Base-by-base conservation (phyloP, 768 basidiomycete genomes). In the Tylopilus sp. region DNA sequence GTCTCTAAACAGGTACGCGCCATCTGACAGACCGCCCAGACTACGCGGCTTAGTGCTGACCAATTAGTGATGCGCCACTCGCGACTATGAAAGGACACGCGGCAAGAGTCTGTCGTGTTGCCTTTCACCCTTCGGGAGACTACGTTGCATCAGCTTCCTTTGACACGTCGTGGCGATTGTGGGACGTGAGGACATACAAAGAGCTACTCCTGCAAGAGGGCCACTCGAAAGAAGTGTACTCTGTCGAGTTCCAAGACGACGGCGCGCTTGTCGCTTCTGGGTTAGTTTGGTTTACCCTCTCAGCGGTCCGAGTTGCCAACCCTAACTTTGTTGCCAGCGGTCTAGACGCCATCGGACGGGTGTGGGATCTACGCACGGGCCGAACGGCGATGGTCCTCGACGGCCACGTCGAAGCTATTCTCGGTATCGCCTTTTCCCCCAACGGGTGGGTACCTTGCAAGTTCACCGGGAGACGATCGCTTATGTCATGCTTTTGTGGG, bases 371-470 rank as follows among this genome's bases (percentile, higher is more conserved):
- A 18, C 82, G 97, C 42, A 95, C 94, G 13, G 97, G 97, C 7
- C 77, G 91, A 61, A 98, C 95, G 1, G 93, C 94, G 0, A 97
- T 98, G 94, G 93, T 98, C 4, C 81, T 99, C 31, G 95, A 98
- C 57, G 97, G 97, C 1, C 97, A 99, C 57, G 88, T 95, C 2
- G 86, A 95, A 69, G 86, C 91, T 55, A 93, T 99, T 56, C 87
- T 91, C 53, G 76, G 90, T 5, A 86, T 95, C 56, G 86, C 83
- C 49, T 99, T 98, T 71, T 94, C 94, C 26, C 95, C 95, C 6
- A 98, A 95, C 62, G 93, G 95, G 93, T 95, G 26, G 7, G 26
- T 28, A 7, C 26, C 6, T 7, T 7, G 26, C 10, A 65, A 55
- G 87, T 73, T 52, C 9, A 17, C 2, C n/a, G n/a, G n/a, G n/a